Base-by-base conservation (phyloP, 495 filamentous ascomycete genomes). In the Evernia prunastri region DNA sequence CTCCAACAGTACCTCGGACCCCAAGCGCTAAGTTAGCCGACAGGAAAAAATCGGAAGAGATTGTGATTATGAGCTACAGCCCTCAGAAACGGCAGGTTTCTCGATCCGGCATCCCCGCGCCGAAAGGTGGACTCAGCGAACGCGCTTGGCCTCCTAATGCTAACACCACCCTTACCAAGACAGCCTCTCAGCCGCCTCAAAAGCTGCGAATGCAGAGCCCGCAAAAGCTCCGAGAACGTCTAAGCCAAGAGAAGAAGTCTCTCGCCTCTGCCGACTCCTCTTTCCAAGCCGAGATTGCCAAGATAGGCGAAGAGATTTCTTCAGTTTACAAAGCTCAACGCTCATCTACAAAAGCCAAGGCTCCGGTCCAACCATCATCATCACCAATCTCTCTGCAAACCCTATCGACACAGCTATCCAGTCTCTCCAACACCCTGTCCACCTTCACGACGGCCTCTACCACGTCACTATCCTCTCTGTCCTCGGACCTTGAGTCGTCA, bases 171-270 rank as follows among this genome's bases (percentile, higher is more conserved):
- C 49, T 64, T 1, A 63, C 57, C 6, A 78, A 74, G 58, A 74
- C 76, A 20, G 67, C 74, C 13, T 66, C 74, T 13, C 75, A 77
- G 43, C 35, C 58, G 56, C 76, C 80, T 40, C 83, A 83, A 67
- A 94, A 88, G 68, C 79, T 95, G 62, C 88, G 90, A 56, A 85
- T 96, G 74, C 92, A 96, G 74, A 92, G 88, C 51, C 89, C 93
- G 0, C 90, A 95, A 67, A 97, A 96, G 77, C 84, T 97, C 39
- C 89, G 94, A 53, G 90, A 97, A 74, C 89, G 92, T 58, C 81
- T 96, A 11, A 86, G 91, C 63, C 85, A 81, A 58, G 92, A 97
- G 70, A 89, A 91, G 70, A 86, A 81, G 56, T 82, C 86, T 3
- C 84, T 94, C 35, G 81, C 80, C 36, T 80, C 84, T n/a, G 82